Evolutionary conservation across 2,329 filamentous ascomycete genomes (phyloP), one percentile per base, ranked within the genome.

Genomic region (Exophiala sideris): DNA sequence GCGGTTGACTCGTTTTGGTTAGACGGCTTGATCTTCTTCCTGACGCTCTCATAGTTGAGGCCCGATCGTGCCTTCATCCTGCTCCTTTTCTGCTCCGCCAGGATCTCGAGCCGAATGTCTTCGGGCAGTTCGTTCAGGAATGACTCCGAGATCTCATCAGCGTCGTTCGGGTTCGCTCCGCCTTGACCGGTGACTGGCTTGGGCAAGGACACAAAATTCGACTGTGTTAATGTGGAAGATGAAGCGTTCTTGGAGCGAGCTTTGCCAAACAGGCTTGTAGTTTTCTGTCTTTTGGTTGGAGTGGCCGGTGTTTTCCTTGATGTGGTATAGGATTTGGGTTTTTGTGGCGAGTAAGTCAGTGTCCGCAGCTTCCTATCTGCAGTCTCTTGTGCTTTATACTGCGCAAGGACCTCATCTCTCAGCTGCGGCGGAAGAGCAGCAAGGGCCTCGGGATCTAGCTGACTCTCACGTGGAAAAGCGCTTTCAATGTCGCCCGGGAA

Each of bases 361-460:
- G 81, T 84, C 54, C 80, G 77, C 1, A 71, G 2, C 69, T 58
- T 4, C 67, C 44, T 35, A 16, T 45, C 34, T 21, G 32, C 65
- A 56, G 73, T 74, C 5, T 68, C 64, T 64, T 48, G 68, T 68
- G 48, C 73, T 70, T 66, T 71, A 62, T 96, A 95, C 33, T 87
- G 84, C 2, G 82, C 85, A 7, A 96, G 71, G 0, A 97, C 77
- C 70, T 97, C 94, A 1, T 85, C 83, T 58, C 91, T 88, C 67
- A 99, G 83, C 58, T 96, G 90, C 35, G 87, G 84, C 0, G 94
- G 94, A 1, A 99, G 76, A 1, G 88, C 89, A 39, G 86, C 82
- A 58, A 97, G 86, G 1, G 91, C 88, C 39, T 92, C 89, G 0
- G 84, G 85, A 65, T 99, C 94, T 16, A 97, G 79, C 63, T 95